Conservation (phyloP, 2,329 filamentous ascomycete genomes). For the Eutypa lata region DNA sequence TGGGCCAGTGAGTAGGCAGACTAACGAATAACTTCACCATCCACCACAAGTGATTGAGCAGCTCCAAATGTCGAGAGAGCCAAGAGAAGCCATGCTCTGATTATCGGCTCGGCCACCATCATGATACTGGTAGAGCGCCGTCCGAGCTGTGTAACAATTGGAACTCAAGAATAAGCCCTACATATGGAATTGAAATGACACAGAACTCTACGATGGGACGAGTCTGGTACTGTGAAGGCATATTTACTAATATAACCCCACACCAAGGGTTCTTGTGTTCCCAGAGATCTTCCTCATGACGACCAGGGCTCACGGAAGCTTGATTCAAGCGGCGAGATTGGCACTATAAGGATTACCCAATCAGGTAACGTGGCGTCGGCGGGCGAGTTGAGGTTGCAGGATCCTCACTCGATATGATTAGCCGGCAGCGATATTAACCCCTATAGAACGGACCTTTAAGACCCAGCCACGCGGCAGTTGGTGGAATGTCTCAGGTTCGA, state of each 20-base stretch:
- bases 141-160: background rate
- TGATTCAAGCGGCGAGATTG: conserved; percentile 13
- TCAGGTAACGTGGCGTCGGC: conserved; percentile 8
- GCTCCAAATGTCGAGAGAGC: conserved; percentile 8
- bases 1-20: conserved; percentile 16
- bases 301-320: background rate
- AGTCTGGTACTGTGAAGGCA: background rate
- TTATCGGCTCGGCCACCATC: conserved; percentile 15
- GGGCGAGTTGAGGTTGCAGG: conserved; percentile 2
- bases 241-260: background rate
- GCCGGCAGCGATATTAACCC: conserved; percentile 16
- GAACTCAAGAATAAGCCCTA: background rate
- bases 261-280: background rate
- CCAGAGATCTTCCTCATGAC: background rate
- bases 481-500: too few species aligned
- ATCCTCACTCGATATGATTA: conserved; percentile 22
- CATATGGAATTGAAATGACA: background rate
- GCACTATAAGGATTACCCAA: conserved; percentile 9
- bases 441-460: conserved; percentile 15
- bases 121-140: background rate
- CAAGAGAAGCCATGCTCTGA: conserved; percentile 13
- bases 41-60: conserved; percentile 24
- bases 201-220: background rate
- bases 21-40: conserved; percentile 23
- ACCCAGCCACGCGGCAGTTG: conserved; percentile 3